phyloP scores from a whole-genome alignment of 768 basidiomycete species.

The Trametopsis cervina region DNA sequence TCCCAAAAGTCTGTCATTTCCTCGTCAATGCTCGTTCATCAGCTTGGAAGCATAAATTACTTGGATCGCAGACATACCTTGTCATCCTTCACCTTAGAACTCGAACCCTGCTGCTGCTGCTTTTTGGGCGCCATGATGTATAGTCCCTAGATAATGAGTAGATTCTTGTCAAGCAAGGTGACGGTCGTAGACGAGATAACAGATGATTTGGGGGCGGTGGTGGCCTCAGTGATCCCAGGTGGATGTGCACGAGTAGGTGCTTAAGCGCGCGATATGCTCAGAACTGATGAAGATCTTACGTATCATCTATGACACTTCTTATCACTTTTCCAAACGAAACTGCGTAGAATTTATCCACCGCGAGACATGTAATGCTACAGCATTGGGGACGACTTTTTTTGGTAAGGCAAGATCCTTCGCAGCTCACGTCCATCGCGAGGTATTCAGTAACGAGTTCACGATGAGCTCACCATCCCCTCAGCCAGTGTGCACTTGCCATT shows the following conservation, averaged over 20 bases:
- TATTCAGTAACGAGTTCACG: too few species aligned
- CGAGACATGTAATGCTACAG: too few species aligned
- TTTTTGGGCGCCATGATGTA: slow-evolving; percentile 76
- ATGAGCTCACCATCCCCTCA: too few species aligned
- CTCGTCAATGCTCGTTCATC: slow-evolving; percentile 21
- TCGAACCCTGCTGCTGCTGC: slow-evolving; percentile 47
- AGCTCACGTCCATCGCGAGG: too few species aligned
- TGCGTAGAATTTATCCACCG: too few species aligned
- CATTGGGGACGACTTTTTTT: too few species aligned
- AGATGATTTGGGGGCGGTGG: background rate
- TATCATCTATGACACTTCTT: too few species aligned
- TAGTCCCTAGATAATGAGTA: background rate
- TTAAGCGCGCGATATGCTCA: too few species aligned
- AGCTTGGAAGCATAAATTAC: slow-evolving; percentile 17
- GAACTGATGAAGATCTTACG: too few species aligned
- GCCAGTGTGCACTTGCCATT: too few species aligned
- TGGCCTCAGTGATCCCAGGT: background rate
- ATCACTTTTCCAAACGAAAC: too few species aligned
- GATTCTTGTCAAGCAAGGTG: background rate
- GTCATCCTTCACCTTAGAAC: slow-evolving; percentile 74
- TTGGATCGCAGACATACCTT: slow-evolving; percentile 44
- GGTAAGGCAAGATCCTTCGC: too few species aligned
- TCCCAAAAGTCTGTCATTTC: slow-evolving; percentile 64
- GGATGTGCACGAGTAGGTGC: background rate
- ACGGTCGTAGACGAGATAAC: background rate